phyloP scores from a whole-genome alignment of 306 rosid species.

The Prosopis cineraria region DNA sequence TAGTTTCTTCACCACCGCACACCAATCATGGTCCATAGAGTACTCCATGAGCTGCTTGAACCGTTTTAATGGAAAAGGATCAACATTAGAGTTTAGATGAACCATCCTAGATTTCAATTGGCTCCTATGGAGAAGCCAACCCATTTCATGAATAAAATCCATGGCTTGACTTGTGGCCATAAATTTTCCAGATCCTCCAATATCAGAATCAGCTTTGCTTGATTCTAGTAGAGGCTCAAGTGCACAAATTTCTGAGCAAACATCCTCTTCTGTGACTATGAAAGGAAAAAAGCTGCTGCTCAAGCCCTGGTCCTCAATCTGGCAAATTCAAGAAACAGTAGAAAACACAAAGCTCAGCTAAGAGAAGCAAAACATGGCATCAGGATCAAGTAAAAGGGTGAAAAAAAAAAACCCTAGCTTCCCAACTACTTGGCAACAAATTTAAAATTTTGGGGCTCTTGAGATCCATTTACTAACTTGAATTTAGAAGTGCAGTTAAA shows the following conservation, averaged over 20 bases:
- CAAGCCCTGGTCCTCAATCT: constrained; percentile 92
- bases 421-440: background rate
- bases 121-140: constrained; percentile 92
- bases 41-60: constrained; percentile 83
- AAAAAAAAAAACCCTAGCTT: constrained; percentile 14
- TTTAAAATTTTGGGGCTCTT: background rate
- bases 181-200: constrained; percentile 42
- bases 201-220: constrained; percentile 45
- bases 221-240: constrained; percentile 70
- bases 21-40: constrained; percentile 88
- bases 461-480: background rate
- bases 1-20: constrained; percentile 73
- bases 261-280: constrained; percentile 86
- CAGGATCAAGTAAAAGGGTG: constrained; percentile 17
- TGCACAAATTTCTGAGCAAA: constrained; percentile 78
- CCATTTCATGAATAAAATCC: constrained; percentile 92
- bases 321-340: constrained; percentile 33
- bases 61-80: constrained; percentile 63
- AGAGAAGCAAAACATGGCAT: constrained; percentile 19
- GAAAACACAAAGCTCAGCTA: constrained; percentile 30
- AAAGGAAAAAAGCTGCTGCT: constrained; percentile 91
- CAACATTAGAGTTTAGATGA: constrained; percentile 50
- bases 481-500: background rate
- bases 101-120: constrained; percentile 65
- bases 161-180: constrained; percentile 71